Evolutionary conservation across 805 yeast genomes (phyloP), one percentile per base, ranked within the genome.

Genomic region (Hanseniaspora hatyaiensis): DNA sequence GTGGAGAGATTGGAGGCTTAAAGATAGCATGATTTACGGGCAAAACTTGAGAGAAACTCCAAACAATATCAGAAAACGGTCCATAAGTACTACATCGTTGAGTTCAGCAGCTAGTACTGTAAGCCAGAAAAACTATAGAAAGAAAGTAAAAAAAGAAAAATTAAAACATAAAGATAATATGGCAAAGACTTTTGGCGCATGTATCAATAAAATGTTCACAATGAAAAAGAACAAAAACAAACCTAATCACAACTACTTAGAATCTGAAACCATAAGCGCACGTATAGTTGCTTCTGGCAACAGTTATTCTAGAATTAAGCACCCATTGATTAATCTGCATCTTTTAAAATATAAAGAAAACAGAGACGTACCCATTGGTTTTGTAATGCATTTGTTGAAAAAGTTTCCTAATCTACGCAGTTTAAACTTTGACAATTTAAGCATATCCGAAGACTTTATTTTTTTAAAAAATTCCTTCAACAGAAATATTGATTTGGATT

Each of bases 1-100:
- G 8, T 86, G 96, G 96, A 71, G 95, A 59, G 95, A 86, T 60
- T 86, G 95, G 94, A 81, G 84, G 57, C 80, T 72, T 56, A 72
- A 84, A 52, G 74, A 73, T 44, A 87, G 81, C 61, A 84, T 89
- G 1, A 60, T 82, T 30, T 80, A 80, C 57, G 68, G 73, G 1
- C 59, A 69, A 3, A 54, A 61, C 43, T 52, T 66, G 52, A 66
- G 60, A 53, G 60, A 67, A 29, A 45, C 50, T 22, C 42, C 38
- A 32, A 47, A 36, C 18, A 34, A 16, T 8, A 34, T 31, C 16
- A 44, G 50, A 46, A 40, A 44, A 45, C 49, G 53, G 36, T 37
- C 48, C 13, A 51, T 34, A 11, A 47, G 49, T 22, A 39, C 16
- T 13, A 28, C 44, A 3, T 49, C 50, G 1, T 15, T 49, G n/a